These are phyloP conservation scores for Narthecium ossifragum DNA, from an alignment of 106 monocot species.

Conservation along the genomic window DNA sequence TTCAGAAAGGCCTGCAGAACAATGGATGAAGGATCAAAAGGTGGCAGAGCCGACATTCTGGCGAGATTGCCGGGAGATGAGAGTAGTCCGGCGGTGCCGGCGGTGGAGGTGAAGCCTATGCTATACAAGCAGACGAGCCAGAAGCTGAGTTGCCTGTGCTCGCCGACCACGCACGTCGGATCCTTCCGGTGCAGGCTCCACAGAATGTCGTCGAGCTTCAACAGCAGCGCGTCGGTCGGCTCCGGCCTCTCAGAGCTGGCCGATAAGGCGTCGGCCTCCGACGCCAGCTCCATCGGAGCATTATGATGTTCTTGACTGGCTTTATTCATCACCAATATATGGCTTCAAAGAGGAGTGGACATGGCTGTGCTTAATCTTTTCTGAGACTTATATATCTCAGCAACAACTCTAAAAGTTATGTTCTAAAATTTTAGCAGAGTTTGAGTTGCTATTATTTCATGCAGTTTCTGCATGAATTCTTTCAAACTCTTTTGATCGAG, in stretches of 20 bases:
- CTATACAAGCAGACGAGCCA: constrained; percentile 28
- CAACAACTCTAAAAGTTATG: too few species aligned
- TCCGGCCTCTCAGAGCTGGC: constrained; percentile 24
- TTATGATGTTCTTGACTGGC: too few species aligned
- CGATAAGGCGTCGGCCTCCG: neutral
- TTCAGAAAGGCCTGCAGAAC: too few species aligned
- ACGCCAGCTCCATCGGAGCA: neutral
- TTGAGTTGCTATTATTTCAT: neutral
- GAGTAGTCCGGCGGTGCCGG: neutral
- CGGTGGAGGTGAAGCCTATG: neutral
- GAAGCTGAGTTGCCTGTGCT: constrained; percentile 28
- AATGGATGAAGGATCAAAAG: neutral
- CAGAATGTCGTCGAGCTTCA: neutral
- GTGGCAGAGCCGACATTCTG: neutral
- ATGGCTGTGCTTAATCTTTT: neutral
- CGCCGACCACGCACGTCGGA: constrained; percentile 37
- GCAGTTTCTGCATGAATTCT: neutral
- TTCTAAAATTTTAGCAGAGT: too few species aligned
- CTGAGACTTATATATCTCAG: too few species aligned
- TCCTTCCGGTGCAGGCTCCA: constrained; percentile 38
- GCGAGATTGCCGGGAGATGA: too few species aligned
- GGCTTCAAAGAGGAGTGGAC: neutral
- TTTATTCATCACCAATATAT: neutral
- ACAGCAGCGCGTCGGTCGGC: constrained; percentile 10
- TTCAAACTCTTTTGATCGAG: neutral